phyloP scores from a whole-genome alignment of 495 filamentous ascomycete genomes.

The Neurospora terricola region DNA sequence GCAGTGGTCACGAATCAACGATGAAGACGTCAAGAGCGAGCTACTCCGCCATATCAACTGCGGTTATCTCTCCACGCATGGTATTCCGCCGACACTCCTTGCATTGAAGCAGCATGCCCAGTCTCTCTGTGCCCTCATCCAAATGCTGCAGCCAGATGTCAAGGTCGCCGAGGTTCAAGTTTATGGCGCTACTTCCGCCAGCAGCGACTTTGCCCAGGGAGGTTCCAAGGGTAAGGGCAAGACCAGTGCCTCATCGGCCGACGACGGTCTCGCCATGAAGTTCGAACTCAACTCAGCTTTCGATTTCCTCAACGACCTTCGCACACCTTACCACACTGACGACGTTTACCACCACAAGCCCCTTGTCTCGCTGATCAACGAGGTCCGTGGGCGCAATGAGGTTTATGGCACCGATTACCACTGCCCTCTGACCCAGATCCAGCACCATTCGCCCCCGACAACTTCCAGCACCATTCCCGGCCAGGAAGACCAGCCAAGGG shows the following conservation, averaged over 20 bases:
- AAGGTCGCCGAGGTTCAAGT: slow-evolving; percentile 17
- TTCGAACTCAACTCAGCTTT: slow-evolving; percentile 30
- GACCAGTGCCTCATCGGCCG: slow-evolving; percentile 8
- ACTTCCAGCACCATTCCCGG: slow-evolving; percentile 5
- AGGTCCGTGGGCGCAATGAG: slow-evolving; percentile 30
- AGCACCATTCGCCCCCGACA: background rate
- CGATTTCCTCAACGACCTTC: slow-evolving; percentile 41
- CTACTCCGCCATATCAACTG: slow-evolving; percentile 39
- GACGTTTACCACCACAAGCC: slow-evolving; percentile 33
- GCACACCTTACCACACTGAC: slow-evolving; percentile 33
- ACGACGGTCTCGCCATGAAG: slow-evolving; percentile 5
- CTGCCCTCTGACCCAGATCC: slow-evolving; percentile 25
- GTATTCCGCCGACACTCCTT: slow-evolving; percentile 36
- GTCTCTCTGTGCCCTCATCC: slow-evolving; percentile 39
- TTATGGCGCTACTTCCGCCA: background rate
- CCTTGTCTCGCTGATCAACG: slow-evolving; percentile 36
- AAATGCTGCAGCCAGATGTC: slow-evolving; percentile 25
- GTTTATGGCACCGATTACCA: slow-evolving; percentile 28
- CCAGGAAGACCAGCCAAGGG: background rate
- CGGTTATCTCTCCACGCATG: slow-evolving; percentile 38
- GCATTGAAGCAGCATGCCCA: slow-evolving; percentile 48
- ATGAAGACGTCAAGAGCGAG: slow-evolving; percentile 4
- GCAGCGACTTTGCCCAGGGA: background rate
- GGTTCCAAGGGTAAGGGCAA: background rate
- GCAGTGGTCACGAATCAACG: slow-evolving; percentile 16